Conservation (phyloP, 768 basidiomycete species). For the Suillus variegatus region DNA sequence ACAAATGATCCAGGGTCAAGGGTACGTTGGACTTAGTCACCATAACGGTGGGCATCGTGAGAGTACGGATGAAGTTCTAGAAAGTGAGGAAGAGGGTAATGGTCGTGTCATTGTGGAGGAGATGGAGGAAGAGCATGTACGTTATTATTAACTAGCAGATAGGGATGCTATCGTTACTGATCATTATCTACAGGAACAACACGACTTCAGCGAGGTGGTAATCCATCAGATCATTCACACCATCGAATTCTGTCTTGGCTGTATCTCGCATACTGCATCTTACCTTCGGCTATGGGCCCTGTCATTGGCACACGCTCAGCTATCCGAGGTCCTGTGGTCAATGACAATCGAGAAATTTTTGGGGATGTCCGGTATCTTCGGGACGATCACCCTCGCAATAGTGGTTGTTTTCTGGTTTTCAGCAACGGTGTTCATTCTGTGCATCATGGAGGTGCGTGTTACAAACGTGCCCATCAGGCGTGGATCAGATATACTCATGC, state of each 20-base stretch:
- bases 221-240: conserved; percentile 99
- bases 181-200: conserved; percentile 57
- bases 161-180: conserved; percentile 11
- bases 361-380: conserved; percentile 65
- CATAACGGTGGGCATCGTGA: conserved; percentile 55
- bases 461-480: conserved; percentile 19
- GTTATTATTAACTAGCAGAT: conserved; percentile 31
- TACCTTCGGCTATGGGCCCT: conserved; percentile 96
- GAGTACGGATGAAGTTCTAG: conserved; percentile 62
- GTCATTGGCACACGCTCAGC: conserved; percentile 95
- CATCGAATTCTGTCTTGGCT: conserved; percentile 98
- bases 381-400: conserved; percentile 51
- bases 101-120: conserved; percentile 74
- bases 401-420: conserved; percentile 74
- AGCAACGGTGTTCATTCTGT: conserved; percentile 76
- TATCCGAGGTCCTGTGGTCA: conserved; percentile 90
- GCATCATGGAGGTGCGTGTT: conserved; percentile 88
- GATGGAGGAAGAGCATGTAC: conserved; percentile 68
- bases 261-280: conserved; percentile 96
- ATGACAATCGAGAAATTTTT: conserved; percentile 78
- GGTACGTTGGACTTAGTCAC: conserved; percentile 72
- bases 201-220: conserved; percentile 92
- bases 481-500: conserved; percentile 12
- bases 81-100: conserved; percentile 82
- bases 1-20: conserved; percentile 77